Percentiles rank a stretch among this genome's conserved stretches.
These are phyloP conservation scores for Boehmeria nivea DNA, from an alignment of 306 rosid species.

Conservation along the genomic window DNA sequence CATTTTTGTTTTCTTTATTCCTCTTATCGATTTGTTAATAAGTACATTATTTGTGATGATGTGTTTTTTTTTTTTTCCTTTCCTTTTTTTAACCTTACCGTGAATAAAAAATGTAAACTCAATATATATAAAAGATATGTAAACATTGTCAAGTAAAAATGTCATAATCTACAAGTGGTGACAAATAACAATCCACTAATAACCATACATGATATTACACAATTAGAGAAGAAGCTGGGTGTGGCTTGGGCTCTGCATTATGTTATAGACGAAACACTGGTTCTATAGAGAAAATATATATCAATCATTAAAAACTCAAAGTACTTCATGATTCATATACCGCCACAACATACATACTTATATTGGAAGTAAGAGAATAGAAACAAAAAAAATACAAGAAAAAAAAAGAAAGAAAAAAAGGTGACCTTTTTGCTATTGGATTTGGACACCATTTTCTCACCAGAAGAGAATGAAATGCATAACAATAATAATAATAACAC, in stretches of 20 bases:
- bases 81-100: too few relatives aligned
- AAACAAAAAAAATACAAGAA: neutral
- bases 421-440: neutral
- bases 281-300: constrained; percentile 1
- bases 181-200: too few relatives aligned
- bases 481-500: constrained; percentile 6
- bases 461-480: constrained; percentile 16
- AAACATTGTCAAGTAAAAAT: too few relatives aligned
- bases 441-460: constrained; percentile 14
- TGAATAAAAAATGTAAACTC: too few relatives aligned
- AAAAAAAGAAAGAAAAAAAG: too few relatives aligned
- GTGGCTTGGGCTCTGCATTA: neutral
- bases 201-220: too few relatives aligned
- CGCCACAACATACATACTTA: constrained; percentile 12
- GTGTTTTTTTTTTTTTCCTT: too few relatives aligned
- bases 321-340: constrained; percentile 19
- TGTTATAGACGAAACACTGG: neutral
- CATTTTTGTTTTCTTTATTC: neutral
- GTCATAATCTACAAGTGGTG: too few relatives aligned
- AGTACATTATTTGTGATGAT: too few relatives aligned
- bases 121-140: too few relatives aligned
- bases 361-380: neutral
- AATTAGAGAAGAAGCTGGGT: neutral
- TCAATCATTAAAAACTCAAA: constrained; percentile 17
- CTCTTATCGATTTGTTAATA: too few relatives aligned